Evolutionary conservation across 768 basidiomycete species (phyloP).

Genomic region (Erythrobasidium yunnanense): DNA sequence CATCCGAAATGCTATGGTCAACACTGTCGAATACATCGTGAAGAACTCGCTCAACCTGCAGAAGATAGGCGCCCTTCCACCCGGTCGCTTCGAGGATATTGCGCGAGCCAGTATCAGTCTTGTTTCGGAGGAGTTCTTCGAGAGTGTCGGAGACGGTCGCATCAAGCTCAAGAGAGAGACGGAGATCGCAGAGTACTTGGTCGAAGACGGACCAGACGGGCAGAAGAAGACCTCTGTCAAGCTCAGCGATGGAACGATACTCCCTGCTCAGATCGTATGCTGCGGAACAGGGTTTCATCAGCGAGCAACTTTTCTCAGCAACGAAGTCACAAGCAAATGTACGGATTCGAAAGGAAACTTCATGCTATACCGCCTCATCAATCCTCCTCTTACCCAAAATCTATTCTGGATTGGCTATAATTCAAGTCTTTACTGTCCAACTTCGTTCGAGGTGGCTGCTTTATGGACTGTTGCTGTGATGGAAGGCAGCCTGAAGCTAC

Average conservation of each 20-base stretch:
- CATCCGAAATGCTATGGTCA: slow-evolving; percentile 16
- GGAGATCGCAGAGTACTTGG: slow-evolving; percentile 5
- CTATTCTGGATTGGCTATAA: slow-evolving; percentile 27
- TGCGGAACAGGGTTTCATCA: slow-evolving; percentile 24
- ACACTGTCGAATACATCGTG: slow-evolving; percentile 10
- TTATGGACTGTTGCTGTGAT: slow-evolving; percentile 11
- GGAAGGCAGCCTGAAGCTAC: slow-evolving; percentile 10
- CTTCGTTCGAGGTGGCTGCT: slow-evolving; percentile 19
- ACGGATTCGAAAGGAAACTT: slow-evolving; percentile 11
- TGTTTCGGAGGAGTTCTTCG: slow-evolving; percentile 22
- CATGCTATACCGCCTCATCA: slow-evolving; percentile 10
- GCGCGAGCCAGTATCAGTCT: slow-evolving; percentile 21
- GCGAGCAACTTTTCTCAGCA: slow-evolving; percentile 9
- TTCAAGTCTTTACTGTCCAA: slow-evolving; percentile 15
- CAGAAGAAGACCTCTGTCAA: neutral
- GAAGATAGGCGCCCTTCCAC: slow-evolving; percentile 8
- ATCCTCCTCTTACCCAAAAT: slow-evolving; percentile 5
- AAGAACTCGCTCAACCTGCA: slow-evolving; percentile 1
- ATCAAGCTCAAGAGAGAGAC: slow-evolving; percentile 15
- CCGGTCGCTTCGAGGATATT: slow-evolving; percentile 23
- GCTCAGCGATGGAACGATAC: slow-evolving; percentile 12
- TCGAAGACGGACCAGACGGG: neutral
- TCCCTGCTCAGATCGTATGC: slow-evolving; percentile 15
- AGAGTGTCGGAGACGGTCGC: neutral
- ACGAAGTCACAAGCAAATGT: neutral